Conservation (phyloP, 1,284 basidiomycete genomes). For the Pisolithus thermaeus region DNA sequence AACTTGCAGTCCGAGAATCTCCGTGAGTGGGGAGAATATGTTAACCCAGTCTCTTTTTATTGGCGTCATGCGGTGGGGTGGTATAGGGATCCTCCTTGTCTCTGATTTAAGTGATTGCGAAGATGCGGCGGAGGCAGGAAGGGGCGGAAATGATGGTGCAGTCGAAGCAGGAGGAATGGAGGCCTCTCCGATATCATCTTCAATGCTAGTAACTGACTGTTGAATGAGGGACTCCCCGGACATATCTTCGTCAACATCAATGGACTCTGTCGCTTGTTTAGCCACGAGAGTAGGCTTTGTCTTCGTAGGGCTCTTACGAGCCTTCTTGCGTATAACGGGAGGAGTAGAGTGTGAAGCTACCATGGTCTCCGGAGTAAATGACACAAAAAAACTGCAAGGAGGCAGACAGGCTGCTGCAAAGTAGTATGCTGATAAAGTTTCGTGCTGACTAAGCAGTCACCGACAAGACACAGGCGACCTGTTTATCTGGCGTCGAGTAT, state of each 20-base stretch:
- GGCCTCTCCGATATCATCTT: conserved; percentile 26
- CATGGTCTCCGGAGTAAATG: conserved; percentile 33
- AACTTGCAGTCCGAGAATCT: conserved; percentile 91
- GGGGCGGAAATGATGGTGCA: conserved; percentile 61
- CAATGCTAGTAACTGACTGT: conserved; percentile 2
- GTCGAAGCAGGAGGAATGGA: conserved; percentile 36
- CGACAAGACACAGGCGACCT: no score
- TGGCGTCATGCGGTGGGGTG: conserved; percentile 96
- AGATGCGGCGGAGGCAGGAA: conserved; percentile 40
- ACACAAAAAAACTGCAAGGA: no score
- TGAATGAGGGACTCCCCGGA: conserved; percentile 14
- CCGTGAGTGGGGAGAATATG: conserved; percentile 93
- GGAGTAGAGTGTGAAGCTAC: conserved; percentile 44
- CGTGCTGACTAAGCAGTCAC: no score
- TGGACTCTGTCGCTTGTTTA: conserved; percentile 10
- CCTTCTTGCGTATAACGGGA: conserved; percentile 41
- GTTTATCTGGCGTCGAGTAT: neutral
- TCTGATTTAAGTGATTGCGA: conserved; percentile 66
- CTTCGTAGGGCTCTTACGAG: conserved; percentile 48
- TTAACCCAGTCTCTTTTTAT: conserved; percentile 97
- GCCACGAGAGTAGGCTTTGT: conserved; percentile 32
- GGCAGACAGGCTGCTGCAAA: no score
- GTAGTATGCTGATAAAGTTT: no score
- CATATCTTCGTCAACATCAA: conserved; percentile 35
- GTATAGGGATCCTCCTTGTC: conserved; percentile 81